Conservation (phyloP, 2,329 filamentous ascomycete species). For the Penicillium vulpinum region DNA sequence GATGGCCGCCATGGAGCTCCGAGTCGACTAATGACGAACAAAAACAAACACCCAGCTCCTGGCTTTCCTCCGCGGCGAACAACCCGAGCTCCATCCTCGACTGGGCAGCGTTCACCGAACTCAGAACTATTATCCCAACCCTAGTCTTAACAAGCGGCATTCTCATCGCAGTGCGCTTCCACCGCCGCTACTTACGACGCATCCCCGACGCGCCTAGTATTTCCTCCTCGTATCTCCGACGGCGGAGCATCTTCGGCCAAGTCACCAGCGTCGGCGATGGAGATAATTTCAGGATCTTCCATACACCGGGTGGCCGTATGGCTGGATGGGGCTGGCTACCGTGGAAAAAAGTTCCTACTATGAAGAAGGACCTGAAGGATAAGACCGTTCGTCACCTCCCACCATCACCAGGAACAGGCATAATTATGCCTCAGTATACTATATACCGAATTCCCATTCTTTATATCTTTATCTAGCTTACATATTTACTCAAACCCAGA, state of each 20-base stretch:
- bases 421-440: neutral
- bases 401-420: neutral
- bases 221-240: slow-evolving; percentile 71
- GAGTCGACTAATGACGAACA: slow-evolving; percentile 29
- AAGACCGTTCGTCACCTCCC: slow-evolving; percentile 65
- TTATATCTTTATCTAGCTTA: neutral
- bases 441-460: neutral
- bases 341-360: slow-evolving; percentile 67
- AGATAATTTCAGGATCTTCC: slow-evolving; percentile 91
- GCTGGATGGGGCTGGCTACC: slow-evolving; percentile 91
- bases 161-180: slow-evolving; percentile 36
- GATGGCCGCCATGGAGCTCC: slow-evolving; percentile 52
- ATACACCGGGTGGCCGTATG: slow-evolving; percentile 86
- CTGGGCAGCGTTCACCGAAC: slow-evolving; percentile 41
- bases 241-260: slow-evolving; percentile 73
- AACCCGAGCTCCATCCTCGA: slow-evolving; percentile 47
- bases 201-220: slow-evolving; percentile 78
- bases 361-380: slow-evolving; percentile 68
- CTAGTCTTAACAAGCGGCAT: slow-evolving; percentile 42
- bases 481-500: slow-evolving; percentile 43
- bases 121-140: slow-evolving; percentile 39
- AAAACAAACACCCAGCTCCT: slow-evolving; percentile 15
- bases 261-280: slow-evolving; percentile 96
- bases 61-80: slow-evolving; percentile 21
- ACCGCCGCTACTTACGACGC: slow-evolving; percentile 68